Evolutionary conservation across 768 basidiomycete genomes (phyloP).

Genomic region (Rubroboletus pulcherrimus): DNA sequence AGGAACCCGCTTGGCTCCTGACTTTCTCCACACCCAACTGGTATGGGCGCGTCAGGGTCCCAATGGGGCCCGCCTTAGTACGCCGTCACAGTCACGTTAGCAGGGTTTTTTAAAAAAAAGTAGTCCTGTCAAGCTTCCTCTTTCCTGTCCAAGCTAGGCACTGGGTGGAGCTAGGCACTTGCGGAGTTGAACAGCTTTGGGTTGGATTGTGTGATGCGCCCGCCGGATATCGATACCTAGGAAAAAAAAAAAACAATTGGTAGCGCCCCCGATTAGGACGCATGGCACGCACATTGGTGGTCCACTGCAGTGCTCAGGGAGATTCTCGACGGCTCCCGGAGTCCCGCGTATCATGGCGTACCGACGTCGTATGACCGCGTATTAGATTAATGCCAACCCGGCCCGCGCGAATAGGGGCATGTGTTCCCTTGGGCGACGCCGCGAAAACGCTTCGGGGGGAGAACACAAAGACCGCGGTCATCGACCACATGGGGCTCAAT

Average conservation of each 20-base stretch:
- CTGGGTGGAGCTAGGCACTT: background rate
- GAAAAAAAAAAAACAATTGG: background rate
- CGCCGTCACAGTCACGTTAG: slow-evolving; percentile 19
- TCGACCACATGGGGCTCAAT: background rate
- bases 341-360: background rate
- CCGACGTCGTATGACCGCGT: background rate
- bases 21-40: background rate
- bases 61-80: background rate
- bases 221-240: background rate
- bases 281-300: background rate
- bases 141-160: slow-evolving; percentile 2
- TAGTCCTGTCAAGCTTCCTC: background rate
- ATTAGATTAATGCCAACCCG: background rate
- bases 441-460: background rate
- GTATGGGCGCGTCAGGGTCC: slow-evolving; percentile 1
- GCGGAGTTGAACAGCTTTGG: background rate
- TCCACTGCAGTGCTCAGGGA: background rate
- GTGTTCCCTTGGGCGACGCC: background rate
- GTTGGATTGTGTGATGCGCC: background rate
- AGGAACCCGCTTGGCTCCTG: background rate
- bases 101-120: background rate
- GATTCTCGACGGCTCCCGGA: background rate
- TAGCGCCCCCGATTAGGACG: background rate
- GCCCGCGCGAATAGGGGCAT: background rate
- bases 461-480: background rate